These are phyloP conservation scores for Pichia sp. DNA, from an alignment of 1,139 yeast genomes.

Conservation along the genomic window DNA sequence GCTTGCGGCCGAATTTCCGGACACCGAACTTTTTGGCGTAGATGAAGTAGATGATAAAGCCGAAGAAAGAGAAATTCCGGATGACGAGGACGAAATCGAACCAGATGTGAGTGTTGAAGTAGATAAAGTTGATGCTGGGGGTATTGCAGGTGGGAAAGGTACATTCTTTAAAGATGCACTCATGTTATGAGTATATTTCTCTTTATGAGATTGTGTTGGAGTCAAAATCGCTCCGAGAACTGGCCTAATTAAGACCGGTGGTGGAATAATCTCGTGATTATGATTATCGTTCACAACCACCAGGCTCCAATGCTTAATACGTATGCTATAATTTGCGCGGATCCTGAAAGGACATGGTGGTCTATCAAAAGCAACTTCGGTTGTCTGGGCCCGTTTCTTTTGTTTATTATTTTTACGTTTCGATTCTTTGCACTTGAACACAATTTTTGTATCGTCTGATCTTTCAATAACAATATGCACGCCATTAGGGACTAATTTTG, in stretches of 20 bases:
- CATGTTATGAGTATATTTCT: too few species aligned
- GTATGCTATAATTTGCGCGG: constrained; percentile 55
- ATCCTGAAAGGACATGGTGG: constrained; percentile 55
- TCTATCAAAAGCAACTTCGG: too few species aligned
- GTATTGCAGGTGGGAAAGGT: background rate
- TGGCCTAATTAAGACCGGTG: too few species aligned
- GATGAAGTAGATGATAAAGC: background rate
- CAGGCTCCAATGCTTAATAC: constrained; percentile 50
- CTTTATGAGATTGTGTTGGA: too few species aligned
- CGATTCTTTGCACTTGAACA: constrained; percentile 43
- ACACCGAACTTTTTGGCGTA: too few species aligned
- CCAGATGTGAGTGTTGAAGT: background rate
- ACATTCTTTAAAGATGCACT: too few species aligned
- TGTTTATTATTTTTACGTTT: background rate
- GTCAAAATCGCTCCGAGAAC: too few species aligned
- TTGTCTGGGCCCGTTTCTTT: too few species aligned
- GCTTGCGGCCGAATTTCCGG: too few species aligned
- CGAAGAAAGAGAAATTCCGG: background rate
- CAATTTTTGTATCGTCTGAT: constrained; percentile 59
- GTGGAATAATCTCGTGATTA: constrained; percentile 16
- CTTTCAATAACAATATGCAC: constrained; percentile 61
- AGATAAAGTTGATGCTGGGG: background rate
- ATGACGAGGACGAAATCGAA: background rate
- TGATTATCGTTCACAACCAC: constrained; percentile 53
- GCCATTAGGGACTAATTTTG: constrained; percentile 39